Conservation (phyloP, 2,329 filamentous ascomycete species). For the Ophiostoma ips region DNA sequence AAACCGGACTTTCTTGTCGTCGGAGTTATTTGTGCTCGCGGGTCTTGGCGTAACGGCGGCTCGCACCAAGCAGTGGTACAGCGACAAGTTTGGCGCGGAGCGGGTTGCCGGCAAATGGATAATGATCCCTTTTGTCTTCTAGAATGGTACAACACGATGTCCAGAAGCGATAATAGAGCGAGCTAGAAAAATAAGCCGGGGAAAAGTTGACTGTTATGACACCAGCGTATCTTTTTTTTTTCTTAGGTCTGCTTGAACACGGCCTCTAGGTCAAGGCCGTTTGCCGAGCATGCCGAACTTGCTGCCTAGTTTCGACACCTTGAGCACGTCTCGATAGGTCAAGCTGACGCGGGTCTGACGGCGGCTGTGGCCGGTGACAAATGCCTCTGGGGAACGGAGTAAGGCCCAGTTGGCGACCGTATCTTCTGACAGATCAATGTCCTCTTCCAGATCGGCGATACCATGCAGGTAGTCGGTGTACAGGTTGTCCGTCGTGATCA, state of each 20-base stretch:
- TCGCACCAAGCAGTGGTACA: conserved; percentile 69
- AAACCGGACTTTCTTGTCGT: conserved; percentile 62
- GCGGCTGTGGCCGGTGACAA: conserved; percentile 38
- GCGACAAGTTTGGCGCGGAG: conserved; percentile 54
- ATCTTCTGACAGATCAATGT: conserved; percentile 45
- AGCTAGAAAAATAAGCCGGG: too few species aligned
- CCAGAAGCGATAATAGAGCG: too few species aligned
- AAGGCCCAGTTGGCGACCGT: conserved; percentile 62
- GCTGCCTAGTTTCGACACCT: conserved; percentile 59
- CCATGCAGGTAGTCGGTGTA: conserved; percentile 64
- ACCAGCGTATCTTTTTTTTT: too few species aligned
- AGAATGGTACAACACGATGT: conserved; percentile 11
- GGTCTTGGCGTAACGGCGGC: conserved; percentile 75
- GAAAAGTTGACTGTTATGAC: too few species aligned
- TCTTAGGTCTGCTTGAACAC: not conserved
- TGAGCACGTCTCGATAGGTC: conserved; percentile 76
- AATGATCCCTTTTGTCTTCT: conserved; percentile 62
- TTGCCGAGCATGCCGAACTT: conserved; percentile 39
- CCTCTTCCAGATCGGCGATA: conserved; percentile 51
- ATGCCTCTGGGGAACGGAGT: conserved; percentile 35
- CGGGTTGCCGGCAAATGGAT: conserved; percentile 51
- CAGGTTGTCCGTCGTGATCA: conserved; percentile 55
- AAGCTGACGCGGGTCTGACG: conserved; percentile 54
- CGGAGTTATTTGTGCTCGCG: conserved; percentile 55
- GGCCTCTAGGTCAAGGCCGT: conserved; percentile 13